These are phyloP conservation scores for Magnaporthiopsis incrustans DNA, from an alignment of 2,329 filamentous ascomycete genomes.

Conservation along the genomic window DNA sequence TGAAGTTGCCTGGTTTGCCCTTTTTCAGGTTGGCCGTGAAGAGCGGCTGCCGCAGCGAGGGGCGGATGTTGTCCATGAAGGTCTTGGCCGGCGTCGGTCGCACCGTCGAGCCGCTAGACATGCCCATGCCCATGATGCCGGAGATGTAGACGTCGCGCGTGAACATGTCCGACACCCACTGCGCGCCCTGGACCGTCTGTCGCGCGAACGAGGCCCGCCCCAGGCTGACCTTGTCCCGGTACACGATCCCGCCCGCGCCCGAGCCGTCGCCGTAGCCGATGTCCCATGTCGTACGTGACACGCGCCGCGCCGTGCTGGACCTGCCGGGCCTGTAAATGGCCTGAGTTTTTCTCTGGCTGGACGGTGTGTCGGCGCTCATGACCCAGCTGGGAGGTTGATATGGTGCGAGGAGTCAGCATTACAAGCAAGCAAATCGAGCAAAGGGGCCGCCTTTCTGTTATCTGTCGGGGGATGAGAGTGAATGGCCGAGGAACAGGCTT, in stretches of 20 bases:
- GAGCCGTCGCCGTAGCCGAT: constrained; percentile 36
- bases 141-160: constrained; percentile 27
- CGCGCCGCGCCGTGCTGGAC: constrained; percentile 28
- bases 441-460: not conserved
- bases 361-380: constrained; percentile 28
- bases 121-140: constrained; percentile 36
- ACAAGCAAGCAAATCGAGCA: not conserved
- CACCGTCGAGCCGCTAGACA: constrained; percentile 35
- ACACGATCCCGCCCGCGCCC: constrained; percentile 32
- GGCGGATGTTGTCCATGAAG: constrained; percentile 28
- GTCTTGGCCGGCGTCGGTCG: constrained; percentile 30
- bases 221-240: constrained; percentile 32
- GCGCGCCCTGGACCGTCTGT: constrained; percentile 36
- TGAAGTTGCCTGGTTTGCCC: constrained; percentile 29
- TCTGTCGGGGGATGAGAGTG: not conserved
- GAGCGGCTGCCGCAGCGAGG: constrained; percentile 20
- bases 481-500: not conserved
- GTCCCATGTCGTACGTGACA: constrained; percentile 24
- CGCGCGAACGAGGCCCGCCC: constrained; percentile 30
- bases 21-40: constrained; percentile 25
- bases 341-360: constrained; percentile 26
- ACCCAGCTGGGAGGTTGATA: constrained; percentile 26
- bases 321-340: constrained; percentile 26
- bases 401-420: not conserved
- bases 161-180: constrained; percentile 31